Evolutionary conservation across 345 rosid species (phyloP), one percentile per base, ranked within the genome.

Genomic region (Lenwebbia sp.): DNA sequence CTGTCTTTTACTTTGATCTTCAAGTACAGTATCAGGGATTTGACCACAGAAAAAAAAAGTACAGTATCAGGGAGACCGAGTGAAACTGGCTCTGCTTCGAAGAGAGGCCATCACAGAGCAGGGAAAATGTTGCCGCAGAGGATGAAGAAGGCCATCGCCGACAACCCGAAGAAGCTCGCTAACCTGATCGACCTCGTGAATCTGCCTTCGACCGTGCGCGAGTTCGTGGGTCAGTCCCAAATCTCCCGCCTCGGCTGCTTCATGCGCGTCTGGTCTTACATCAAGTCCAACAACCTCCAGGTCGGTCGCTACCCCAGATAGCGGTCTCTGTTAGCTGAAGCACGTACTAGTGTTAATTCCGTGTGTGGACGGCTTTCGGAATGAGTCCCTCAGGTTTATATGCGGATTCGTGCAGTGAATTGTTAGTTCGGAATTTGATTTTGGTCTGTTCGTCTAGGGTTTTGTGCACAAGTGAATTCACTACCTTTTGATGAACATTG

Each of bases 191-290:
- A 96, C 93, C 97, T 96, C 49, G 95, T 94, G 33, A 97, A 96
- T 89, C 95, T 97, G 78, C 98, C 98, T 86, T 94, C 96, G 3
- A 91, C 95, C 3, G 90, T 96, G 15, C 88, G 99, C 53, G 96
- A 97, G 10, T 97, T 96, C 83, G 94, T 95, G 90, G 99, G 99
- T 12, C 98, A 93, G 88, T 95, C 99, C 87, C 98, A 92, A 89
- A 93, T 88, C 88, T 97, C 99, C 86, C 99, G 94, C 51, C 87
- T 97, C 90, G 98, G 96, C 58, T 96, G 96, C 89, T 94, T 97
- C 94, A 92, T 91, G 93, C 91, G 92, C 88, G 95, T 95, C 57
- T 97, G 98, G 99, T 94, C 98, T 15, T 93, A 97, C 88, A 94
- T 97, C 90, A 97, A 94, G 90, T 89, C 95, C 88, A 94, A 97